These are phyloP conservation scores for Jacaranda copaia DNA, from an alignment of 257 asterid species.

Conservation along the genomic window DNA sequence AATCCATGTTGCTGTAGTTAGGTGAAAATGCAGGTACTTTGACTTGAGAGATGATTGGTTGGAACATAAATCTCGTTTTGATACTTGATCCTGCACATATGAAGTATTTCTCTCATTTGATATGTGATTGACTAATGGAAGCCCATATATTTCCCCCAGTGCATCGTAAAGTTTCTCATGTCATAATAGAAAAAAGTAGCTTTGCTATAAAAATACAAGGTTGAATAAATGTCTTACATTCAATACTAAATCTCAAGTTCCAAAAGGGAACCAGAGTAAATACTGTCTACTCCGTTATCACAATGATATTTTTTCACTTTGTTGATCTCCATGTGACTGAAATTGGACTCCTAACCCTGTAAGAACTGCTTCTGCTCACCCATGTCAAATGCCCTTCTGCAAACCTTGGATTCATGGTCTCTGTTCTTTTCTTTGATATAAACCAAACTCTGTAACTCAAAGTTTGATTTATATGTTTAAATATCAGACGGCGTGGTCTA, in stretches of 20 bases:
- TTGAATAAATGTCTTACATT: conserved; percentile 9
- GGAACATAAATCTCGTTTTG: conserved; percentile 28
- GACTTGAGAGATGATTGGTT: conserved; percentile 37
- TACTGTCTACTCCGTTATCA: conserved; percentile 1
- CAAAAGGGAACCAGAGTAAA: conserved; percentile 24
- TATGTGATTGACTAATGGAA: conserved; percentile 18
- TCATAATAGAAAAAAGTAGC: conserved; percentile 17
- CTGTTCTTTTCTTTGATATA: conserved; percentile 48
- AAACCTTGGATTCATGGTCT: conserved; percentile 35
- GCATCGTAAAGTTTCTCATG: conserved; percentile 16
- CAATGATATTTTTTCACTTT: conserved; percentile 40
- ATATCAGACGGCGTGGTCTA: conserved; percentile 63
- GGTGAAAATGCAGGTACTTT: conserved; percentile 36
- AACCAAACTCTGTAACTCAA: conserved; percentile 82
- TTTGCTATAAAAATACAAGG: conserved; percentile 31
- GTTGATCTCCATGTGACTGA: conserved; percentile 79
- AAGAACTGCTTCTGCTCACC: conserved; percentile 58
- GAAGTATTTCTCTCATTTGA: conserved; percentile 18
- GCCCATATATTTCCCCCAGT: conserved; percentile 25
- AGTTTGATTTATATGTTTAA: conserved; percentile 58
- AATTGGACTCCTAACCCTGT: conserved; percentile 80
- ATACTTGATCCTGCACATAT: conserved; percentile 12
- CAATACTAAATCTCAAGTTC: conserved; percentile 36
- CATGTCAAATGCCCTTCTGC: conserved; percentile 79
- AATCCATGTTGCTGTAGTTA: conserved; percentile 37